A percentile compares a stretch with the other conserved stretches of the same genome.
phyloP scores from a whole-genome alignment of 176 grass and related monocot species.

The Thinopyrum elongatum region DNA sequence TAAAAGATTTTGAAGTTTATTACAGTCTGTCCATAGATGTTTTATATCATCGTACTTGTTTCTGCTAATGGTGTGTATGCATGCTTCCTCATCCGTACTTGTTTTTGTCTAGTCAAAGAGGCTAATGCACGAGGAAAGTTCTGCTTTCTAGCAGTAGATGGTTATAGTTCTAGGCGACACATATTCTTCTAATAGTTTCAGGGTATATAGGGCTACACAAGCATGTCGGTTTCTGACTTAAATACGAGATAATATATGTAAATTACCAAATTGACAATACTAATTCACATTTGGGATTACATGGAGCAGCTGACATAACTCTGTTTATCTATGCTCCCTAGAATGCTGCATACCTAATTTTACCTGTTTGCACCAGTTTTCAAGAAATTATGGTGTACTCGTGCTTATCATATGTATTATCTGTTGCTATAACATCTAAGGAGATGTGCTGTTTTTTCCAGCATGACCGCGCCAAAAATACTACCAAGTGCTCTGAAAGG shows the following conservation, averaged over 20 bases:
- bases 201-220: not conserved
- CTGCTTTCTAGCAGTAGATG: not conserved
- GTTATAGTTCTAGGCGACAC: not conserved
- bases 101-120: not conserved
- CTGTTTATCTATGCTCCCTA: not conserved
- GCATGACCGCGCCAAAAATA: slow-evolving; percentile 93
- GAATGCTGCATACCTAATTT: not conserved
- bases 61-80: not conserved
- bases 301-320: not conserved
- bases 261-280: not conserved
- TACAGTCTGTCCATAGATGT: not conserved
- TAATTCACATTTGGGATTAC: not conserved
- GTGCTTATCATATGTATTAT: not conserved
- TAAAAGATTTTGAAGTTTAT: slow-evolving; percentile 41
- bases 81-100: not conserved
- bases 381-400: not conserved
- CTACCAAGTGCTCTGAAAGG: slow-evolving; percentile 73
- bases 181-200: not conserved
- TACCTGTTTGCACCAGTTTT: not conserved
- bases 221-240: not conserved
- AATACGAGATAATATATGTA: not conserved
- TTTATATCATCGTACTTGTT: not conserved
- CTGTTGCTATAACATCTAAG: slow-evolving; percentile 21
- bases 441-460: slow-evolving; percentile 27
- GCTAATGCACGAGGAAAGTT: not conserved